Evolutionary conservation across 2,329 filamentous ascomycete species (phyloP), one percentile per base, ranked within the genome.

Genomic region (Coniosporium tulheliwenetii): DNA sequence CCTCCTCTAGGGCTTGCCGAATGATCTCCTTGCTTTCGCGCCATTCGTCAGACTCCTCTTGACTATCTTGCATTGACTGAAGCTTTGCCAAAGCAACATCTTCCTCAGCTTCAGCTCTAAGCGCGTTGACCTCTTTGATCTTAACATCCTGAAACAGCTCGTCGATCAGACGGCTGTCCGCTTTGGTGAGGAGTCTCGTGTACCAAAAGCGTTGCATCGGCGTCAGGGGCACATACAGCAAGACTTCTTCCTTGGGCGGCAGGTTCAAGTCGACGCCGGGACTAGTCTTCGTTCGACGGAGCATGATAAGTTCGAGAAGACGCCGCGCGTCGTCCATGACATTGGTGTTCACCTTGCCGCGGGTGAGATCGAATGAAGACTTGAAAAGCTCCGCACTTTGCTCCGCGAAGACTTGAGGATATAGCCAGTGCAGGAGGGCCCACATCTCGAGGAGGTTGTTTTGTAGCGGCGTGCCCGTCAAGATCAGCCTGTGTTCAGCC

Each of bases 191-290:
- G 5, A 77, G 62, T 19, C 69, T 60, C 3, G 65, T 66, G 41
- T 78, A 78, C 68, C 71, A 75, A 33, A 70, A 69, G 2, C 67
- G 57, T 47, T 79, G 74, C 58, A 75, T 66, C 0, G 71, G 69
- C 0, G 71, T 73, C 1, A 78, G 53, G 0, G 73, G 73, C 0
- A 76, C 66, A 39, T 69, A 75, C 1, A 78, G 58, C 0, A 74
- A 56, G 0, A 75, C 57, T 45, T 77, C 74, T 36, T 66, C 67
- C 50, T 77, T 78, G 1, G 64, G 62, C 0, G 73, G 73, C 5
- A 78, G 57, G 13, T 67, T 67, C 1, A 76, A 60, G 39, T 71
- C 65, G 30, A 76, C 68, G 0, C 63, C 66, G 0, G 66, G 63
- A 31, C 67, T 71, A 36, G 63, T 62, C 49, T 78, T 78, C 61